Conservation (phyloP, 2,329 filamentous ascomycete species). For the Alternaria panax region DNA sequence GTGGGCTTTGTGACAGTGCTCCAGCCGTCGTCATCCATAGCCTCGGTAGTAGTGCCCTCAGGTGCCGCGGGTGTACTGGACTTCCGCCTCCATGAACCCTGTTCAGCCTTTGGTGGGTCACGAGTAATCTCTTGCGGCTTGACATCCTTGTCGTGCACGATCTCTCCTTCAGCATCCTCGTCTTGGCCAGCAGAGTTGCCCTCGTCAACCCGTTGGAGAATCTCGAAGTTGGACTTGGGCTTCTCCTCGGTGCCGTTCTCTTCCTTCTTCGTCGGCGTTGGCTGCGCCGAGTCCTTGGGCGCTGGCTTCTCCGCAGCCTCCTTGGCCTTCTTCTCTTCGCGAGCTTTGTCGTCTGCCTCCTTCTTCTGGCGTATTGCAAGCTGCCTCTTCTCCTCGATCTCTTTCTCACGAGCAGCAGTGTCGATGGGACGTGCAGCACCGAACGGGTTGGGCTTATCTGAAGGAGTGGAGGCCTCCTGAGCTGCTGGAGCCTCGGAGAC, state of each 20-base stretch:
- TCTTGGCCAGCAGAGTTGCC: constrained; percentile 52
- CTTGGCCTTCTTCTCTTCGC: constrained; percentile 68
- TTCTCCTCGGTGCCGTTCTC: constrained; percentile 52
- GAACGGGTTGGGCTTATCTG: constrained; percentile 89
- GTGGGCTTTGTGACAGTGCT: constrained; percentile 59
- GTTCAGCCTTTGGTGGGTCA: constrained; percentile 51
- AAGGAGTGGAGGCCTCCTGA: constrained; percentile 48
- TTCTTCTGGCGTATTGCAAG: constrained; percentile 80
- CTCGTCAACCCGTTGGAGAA: constrained; percentile 58
- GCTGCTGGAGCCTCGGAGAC: constrained; percentile 74
- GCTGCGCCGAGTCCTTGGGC: constrained; percentile 58
- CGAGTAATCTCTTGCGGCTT: constrained; percentile 64
- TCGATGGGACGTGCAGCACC: constrained; percentile 94
- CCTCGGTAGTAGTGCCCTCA: constrained; percentile 54
- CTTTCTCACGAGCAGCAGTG: constrained; percentile 84
- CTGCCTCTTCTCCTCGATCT: constrained; percentile 87
- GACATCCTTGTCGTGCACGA: constrained; percentile 60
- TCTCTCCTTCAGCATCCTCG: constrained; percentile 58
- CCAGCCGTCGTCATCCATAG: constrained; percentile 62
- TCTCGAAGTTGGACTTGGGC: constrained; percentile 61
- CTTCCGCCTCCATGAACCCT: constrained; percentile 52
- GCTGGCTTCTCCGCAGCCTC: constrained; percentile 64
- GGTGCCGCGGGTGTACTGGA: constrained; percentile 40
- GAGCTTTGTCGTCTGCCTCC: constrained; percentile 84
- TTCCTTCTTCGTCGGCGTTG: constrained; percentile 42